phyloP scores from a whole-genome alignment of 768 basidiomycete species.

The Lactifluus piperatus region DNA sequence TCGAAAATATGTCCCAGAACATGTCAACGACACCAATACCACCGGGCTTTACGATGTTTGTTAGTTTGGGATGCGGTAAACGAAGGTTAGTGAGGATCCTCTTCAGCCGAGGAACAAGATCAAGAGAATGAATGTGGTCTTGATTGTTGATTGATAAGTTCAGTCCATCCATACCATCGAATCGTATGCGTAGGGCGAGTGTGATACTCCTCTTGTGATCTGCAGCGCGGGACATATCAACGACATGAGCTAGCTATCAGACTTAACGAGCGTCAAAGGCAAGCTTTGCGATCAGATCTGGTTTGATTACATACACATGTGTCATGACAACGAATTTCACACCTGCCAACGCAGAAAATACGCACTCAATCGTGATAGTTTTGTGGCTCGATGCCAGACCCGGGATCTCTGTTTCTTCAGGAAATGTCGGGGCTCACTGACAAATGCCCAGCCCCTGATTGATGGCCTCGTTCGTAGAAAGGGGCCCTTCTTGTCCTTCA shows the following conservation, averaged over 20 bases:
- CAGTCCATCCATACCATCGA: not conserved
- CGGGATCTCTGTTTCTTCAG: no score
- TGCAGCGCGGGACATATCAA: not conserved
- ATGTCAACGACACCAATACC: not conserved
- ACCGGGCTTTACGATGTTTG: not conserved
- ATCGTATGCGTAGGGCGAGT: constrained; percentile 8
- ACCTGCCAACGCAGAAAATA: no score
- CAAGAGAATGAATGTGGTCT: not conserved
- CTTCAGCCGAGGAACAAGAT: constrained; percentile 11
- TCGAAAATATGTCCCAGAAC: constrained; percentile 4
- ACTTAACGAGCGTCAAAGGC: not conserved
- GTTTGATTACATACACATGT: not conserved
- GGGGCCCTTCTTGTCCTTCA: no score
- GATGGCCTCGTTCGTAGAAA: no score
- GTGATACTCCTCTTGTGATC: not conserved
- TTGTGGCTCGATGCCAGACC: no score
- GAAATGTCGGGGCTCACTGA: no score
- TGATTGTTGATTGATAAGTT: not conserved
- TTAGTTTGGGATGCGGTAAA: constrained; percentile 4
- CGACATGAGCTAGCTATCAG: not conserved
- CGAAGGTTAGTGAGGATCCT: not conserved
- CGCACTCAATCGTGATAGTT: no score
- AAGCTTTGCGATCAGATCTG: not conserved
- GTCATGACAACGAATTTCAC: no score
- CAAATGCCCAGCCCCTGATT: no score